Evolutionary conservation across 148 eudicot species (phyloP).

Genomic region (Camellia granthamiana): DNA sequence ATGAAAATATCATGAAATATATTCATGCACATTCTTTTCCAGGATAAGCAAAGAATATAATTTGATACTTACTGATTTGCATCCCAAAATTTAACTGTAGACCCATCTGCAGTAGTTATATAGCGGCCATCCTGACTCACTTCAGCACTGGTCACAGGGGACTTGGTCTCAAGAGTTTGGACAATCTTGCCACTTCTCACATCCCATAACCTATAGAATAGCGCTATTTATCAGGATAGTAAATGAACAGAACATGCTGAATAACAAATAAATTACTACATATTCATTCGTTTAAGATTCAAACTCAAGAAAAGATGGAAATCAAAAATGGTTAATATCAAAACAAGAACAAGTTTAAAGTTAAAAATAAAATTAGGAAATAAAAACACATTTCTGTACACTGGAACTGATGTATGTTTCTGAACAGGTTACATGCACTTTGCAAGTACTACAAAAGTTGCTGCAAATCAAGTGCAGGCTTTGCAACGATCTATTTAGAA

Average conservation of each 20-base stretch:
- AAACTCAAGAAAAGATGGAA: neutral
- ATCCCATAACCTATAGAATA: conserved; percentile 67
- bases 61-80: conserved; percentile 67
- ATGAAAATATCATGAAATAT: neutral
- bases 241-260: neutral
- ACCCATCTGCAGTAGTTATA: conserved; percentile 88
- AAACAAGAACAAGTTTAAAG: neutral
- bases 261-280: neutral
- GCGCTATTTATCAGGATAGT: neutral
- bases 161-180: conserved; percentile 79
- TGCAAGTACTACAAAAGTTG: too few species aligned
- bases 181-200: conserved; percentile 76
- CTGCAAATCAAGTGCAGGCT: too few species aligned
- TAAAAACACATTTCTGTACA: neutral
- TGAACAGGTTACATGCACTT: too few species aligned
- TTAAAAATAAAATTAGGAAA: neutral
- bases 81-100: conserved; percentile 89
- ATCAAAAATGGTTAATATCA: neutral
- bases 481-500: too few species aligned
- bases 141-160: conserved; percentile 85
- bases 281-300: neutral
- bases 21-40: neutral
- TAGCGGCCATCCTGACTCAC: conserved; percentile 93
- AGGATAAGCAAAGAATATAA: conserved; percentile 4
- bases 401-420: too few species aligned